Evolutionary conservation across 1,284 basidiomycete species (phyloP).

Genomic region (Phellopilus nigrolimitatus): DNA sequence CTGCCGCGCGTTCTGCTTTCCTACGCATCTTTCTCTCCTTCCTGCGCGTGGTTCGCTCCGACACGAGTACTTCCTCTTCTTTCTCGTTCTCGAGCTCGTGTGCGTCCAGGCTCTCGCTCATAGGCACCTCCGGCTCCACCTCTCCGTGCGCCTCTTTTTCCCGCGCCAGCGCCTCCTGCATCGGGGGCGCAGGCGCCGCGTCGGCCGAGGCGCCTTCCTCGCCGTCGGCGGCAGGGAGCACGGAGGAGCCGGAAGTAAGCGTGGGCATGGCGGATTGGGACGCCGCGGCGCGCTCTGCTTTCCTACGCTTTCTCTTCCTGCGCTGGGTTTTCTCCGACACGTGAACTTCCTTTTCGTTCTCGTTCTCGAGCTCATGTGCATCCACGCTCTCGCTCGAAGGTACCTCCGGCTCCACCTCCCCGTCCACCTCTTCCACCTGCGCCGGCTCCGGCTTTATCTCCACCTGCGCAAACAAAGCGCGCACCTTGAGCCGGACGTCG

Average conservation of each 20-base stretch:
- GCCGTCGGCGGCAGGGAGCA: too few species aligned
- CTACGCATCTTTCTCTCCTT: conserved; percentile 16
- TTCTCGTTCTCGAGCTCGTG: too few species aligned
- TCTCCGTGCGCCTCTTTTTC: background rate
- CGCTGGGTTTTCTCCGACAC: too few species aligned
- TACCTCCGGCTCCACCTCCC: background rate
- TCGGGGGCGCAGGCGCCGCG: too few species aligned
- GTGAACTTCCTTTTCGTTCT: too few species aligned
- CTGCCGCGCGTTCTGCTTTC: conserved; percentile 12
- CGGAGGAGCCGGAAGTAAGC: too few species aligned
- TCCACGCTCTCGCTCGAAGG: conserved; percentile 16
- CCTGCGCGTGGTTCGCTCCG: conserved; percentile 12
- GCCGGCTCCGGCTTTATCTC: background rate
- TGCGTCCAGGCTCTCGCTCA: too few species aligned
- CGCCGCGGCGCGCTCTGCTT: too few species aligned
- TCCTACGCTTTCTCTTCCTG: too few species aligned
- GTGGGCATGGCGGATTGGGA: too few species aligned
- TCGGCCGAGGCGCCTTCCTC: too few species aligned
- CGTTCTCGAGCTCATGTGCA: conserved; percentile 17
- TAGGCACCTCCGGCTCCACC: background rate
- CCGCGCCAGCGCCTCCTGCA: too few species aligned
- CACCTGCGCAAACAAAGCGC: background rate
- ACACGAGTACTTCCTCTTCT: background rate
- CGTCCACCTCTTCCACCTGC: background rate
- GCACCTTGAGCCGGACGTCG: conserved; percentile 36